Evolutionary conservation across 371 early-diverging fungal species (phyloP).

Genomic region (Coemansia sp.): DNA sequence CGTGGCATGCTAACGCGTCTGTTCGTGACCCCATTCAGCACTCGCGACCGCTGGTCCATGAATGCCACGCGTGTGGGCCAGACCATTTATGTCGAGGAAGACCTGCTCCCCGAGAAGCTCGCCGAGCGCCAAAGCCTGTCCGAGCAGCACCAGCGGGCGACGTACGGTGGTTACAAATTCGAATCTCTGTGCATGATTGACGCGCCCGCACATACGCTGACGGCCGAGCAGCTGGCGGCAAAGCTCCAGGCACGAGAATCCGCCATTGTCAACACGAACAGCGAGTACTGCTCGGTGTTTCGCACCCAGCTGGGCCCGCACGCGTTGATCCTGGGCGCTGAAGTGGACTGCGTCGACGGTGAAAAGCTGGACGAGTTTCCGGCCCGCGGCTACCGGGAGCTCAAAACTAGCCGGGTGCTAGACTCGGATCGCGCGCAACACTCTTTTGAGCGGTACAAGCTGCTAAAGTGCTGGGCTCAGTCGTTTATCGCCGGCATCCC

Average conservation of each 20-base stretch:
- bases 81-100: constrained; percentile 74
- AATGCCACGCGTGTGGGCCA: constrained; percentile 62
- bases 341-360: constrained; percentile 82
- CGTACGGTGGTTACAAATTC: constrained; percentile 78
- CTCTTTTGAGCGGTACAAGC: constrained; percentile 62
- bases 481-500: constrained; percentile 89
- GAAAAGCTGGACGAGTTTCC: constrained; percentile 32
- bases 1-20: constrained; percentile 89
- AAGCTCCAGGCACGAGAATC: constrained; percentile 3
- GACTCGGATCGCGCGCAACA: constrained; percentile 36
- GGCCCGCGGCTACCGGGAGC: constrained; percentile 68
- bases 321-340: constrained; percentile 82
- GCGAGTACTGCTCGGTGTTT: constrained; percentile 86
- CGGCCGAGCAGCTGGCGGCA: constrained; percentile 18
- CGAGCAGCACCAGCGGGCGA: constrained; percentile 66
- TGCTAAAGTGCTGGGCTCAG: constrained; percentile 90
- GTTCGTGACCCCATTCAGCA: constrained; percentile 72
- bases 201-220: constrained; percentile 53
- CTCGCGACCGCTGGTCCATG: constrained; percentile 77
- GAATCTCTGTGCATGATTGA: constrained; percentile 64
- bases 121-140: constrained; percentile 47
- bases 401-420: constrained; percentile 82
- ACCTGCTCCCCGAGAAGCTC: constrained; percentile 57
- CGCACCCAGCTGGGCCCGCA: constrained; percentile 70
- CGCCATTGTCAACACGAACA: constrained; percentile 70